Evolutionary conservation across 1,284 basidiomycete species (phyloP).

Genomic region (Psilocybe mexicana): DNA sequence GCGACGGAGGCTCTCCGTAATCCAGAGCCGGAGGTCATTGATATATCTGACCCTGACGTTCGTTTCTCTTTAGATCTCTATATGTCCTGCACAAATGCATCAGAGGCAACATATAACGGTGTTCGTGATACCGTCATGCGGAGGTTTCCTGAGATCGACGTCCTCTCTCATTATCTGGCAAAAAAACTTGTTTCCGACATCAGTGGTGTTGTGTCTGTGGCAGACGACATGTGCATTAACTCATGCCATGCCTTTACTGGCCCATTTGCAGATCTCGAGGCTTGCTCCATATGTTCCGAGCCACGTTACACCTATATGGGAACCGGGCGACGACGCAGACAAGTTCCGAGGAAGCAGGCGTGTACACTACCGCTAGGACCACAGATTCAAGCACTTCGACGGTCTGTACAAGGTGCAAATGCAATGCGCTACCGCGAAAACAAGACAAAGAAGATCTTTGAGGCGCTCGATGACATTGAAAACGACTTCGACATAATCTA

Average conservation of each 20-base stretch:
- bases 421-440: slow-evolving; percentile 10
- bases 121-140: slow-evolving; percentile 16
- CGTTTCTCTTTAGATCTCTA: slow-evolving; percentile 27
- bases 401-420: slow-evolving; percentile 13
- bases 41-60: slow-evolving; percentile 26
- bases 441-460: slow-evolving; percentile 9
- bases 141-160: slow-evolving; percentile 18
- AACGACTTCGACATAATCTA: background rate
- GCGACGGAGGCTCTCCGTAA: slow-evolving; percentile 26
- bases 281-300: slow-evolving; percentile 27
- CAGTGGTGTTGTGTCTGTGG: slow-evolving; percentile 30
- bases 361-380: slow-evolving; percentile 22
- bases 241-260: slow-evolving; percentile 38
- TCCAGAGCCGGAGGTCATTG: slow-evolving; percentile 21
- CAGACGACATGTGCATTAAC: slow-evolving; percentile 36
- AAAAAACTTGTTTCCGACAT: slow-evolving; percentile 23
- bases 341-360: slow-evolving; percentile 24
- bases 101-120: slow-evolving; percentile 26
- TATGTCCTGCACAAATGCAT: slow-evolving; percentile 24
- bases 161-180: slow-evolving; percentile 23
- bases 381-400: slow-evolving; percentile 23
- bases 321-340: slow-evolving; percentile 1
- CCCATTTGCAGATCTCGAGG: slow-evolving; percentile 22
- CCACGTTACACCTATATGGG: background rate
- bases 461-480: slow-evolving; percentile 17